Evolutionary conservation across 75 land plant genomes (phyloP), one percentile per base, ranked within the genome.

Genomic region (Cunninghamia lanceolata): DNA sequence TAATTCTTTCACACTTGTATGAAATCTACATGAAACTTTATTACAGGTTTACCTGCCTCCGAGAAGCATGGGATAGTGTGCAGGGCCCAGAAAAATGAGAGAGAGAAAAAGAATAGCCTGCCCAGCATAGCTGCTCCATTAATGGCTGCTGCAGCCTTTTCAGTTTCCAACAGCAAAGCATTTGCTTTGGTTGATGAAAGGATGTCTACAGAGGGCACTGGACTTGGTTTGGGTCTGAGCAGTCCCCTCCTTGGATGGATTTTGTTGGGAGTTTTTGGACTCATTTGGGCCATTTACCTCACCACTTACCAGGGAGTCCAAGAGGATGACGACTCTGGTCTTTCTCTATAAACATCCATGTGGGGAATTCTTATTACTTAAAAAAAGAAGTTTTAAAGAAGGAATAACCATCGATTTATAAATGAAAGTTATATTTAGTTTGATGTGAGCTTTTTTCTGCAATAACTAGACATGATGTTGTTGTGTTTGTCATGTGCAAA

Each of bases 111-210:
- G 53, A 50, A 50, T 14, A 13, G 53, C 53, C 6, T 39, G 42
- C 80, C 80, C 6, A 32, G 17, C 42, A n/a, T 77, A 38, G 90
- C 92, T 4, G 82, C 90, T 0, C n/a, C 91, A 46, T 25, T 92
- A 43, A 88, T 92, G 17, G 92, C 91, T 2, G 90, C 90, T 1
- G 40, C 52, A 9, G 87, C 88, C 0, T 89, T 86, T 1, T 70
- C 91, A 30, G 86, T 84, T 83, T 87, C 87, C n/a, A 85, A 88
- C 76, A 90, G 34, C 8, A n/a, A 92, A 3, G 93, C 98, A 0
- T 75, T 94, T 87, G 99, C 99, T 8, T 86, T 97, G 86, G 99
- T 98, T 46, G 99, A 98, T 80, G 99, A 96, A 90, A 92, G 99
- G 87, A 84, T 98, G 93, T 89, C 87, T 86, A 95, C 97, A 7